phyloP scores from a whole-genome alignment of 768 basidiomycete species.

The Suillus sp. region DNA sequence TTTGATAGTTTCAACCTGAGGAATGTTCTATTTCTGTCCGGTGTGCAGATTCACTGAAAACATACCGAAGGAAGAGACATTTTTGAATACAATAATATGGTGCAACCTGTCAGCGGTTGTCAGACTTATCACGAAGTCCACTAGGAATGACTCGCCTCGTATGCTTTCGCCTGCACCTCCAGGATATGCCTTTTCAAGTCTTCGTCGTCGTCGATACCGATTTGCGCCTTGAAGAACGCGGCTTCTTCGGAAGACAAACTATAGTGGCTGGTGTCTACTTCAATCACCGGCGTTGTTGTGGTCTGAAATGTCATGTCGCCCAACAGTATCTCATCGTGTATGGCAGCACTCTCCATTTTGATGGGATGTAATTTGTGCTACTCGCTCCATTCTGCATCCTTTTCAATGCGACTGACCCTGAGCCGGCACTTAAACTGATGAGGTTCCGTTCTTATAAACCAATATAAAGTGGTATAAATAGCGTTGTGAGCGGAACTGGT shows the following conservation, averaged over 20 bases:
- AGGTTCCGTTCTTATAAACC: too few species aligned
- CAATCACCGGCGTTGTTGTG: too few species aligned
- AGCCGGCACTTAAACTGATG: too few species aligned
- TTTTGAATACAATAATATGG: neutral
- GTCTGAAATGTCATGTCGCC: neutral
- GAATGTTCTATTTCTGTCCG: neutral
- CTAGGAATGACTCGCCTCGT: conserved; percentile 19
- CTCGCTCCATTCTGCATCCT: too few species aligned
- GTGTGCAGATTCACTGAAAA: neutral
- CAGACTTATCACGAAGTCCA: neutral
- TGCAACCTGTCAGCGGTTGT: neutral
- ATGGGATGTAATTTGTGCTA: neutral
- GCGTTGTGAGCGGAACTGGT: too few species aligned
- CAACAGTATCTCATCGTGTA: neutral
- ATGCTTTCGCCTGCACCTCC: conserved; percentile 28
- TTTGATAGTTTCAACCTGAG: neutral
- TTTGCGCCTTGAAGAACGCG: conserved; percentile 27
- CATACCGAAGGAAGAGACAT: neutral
- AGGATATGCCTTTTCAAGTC: conserved; percentile 31
- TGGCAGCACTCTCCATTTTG: neutral
- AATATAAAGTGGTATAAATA: too few species aligned
- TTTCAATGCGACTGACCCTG: neutral
- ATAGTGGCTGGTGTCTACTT: neutral
- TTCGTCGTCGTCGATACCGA: conserved; percentile 29
- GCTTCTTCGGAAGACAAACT: conserved; percentile 5